These are phyloP conservation scores for Cicer arietinum DNA, from an alignment of 306 rosid genomes.

Conservation along the genomic window DNA sequence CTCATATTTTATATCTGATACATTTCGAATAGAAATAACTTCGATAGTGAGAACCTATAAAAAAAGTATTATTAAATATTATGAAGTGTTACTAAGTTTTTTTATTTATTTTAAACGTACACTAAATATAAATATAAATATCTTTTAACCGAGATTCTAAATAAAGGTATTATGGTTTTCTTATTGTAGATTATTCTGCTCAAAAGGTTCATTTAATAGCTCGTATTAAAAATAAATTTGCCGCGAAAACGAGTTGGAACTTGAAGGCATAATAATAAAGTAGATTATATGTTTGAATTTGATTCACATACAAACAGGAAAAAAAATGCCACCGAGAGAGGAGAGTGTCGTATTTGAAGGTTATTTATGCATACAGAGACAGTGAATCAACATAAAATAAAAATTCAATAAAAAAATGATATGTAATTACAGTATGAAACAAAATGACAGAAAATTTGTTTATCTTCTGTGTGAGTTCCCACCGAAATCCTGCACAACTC, in stretches of 20 bases:
- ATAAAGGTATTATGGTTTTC: neutral
- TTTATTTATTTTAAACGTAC: no score
- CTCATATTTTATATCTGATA: no score
- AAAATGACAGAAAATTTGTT: slow-evolving; percentile 59
- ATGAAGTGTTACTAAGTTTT: no score
- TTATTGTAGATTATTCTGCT: slow-evolving; percentile 16
- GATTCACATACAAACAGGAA: slow-evolving; percentile 50
- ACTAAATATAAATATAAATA: no score
- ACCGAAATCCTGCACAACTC: slow-evolving; percentile 50
- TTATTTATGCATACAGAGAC: slow-evolving; percentile 66
- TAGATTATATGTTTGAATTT: slow-evolving; percentile 45
- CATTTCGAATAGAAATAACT: no score
- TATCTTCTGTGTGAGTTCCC: slow-evolving; percentile 50
- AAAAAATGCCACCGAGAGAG: slow-evolving; percentile 43
- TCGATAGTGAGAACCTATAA: no score
- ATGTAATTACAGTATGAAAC: slow-evolving; percentile 82
- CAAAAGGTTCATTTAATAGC: slow-evolving; percentile 29
- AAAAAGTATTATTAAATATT: no score
- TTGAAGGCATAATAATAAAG: slow-evolving; percentile 29
- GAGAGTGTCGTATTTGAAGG: slow-evolving; percentile 49
- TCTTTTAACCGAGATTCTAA: no score
- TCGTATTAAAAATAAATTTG: neutral
- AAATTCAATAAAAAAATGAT: slow-evolving; percentile 50
- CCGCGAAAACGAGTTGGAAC: slow-evolving; percentile 16
- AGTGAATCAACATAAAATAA: slow-evolving; percentile 52